Conservation (phyloP, 192 early-diverging fungal species). For the Backusella sp. region DNA sequence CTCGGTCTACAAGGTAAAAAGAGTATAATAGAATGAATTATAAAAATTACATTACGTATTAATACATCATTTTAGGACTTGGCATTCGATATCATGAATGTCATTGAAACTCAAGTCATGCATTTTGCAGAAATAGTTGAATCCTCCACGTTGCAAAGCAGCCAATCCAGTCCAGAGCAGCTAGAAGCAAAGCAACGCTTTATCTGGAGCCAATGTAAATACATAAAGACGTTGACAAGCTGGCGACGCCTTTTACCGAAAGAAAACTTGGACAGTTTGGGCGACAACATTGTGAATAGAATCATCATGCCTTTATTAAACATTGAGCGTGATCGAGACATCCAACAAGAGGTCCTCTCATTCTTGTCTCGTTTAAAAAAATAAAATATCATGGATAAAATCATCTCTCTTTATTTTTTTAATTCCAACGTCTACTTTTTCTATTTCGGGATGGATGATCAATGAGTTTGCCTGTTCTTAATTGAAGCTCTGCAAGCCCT, state of each 20-base stretch:
- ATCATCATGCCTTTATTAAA: slow-evolving; percentile 19
- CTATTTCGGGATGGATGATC: slow-evolving; percentile 22
- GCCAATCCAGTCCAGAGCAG: neutral
- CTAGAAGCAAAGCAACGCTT: slow-evolving; percentile 24
- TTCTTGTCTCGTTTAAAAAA: slow-evolving; percentile 11
- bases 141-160: neutral
- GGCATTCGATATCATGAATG: slow-evolving; percentile 1
- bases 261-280: neutral
- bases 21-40: neutral
- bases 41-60: neutral
- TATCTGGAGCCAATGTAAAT: slow-evolving; percentile 31
- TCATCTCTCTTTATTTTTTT: neutral
- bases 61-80: slow-evolving; percentile 11
- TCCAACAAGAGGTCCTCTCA: slow-evolving; percentile 7
- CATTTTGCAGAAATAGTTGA: slow-evolving; percentile 26
- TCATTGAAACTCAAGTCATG: slow-evolving; percentile 15
- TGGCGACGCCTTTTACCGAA: slow-evolving; percentile 23
- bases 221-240: slow-evolving; percentile 8
- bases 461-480: slow-evolving; percentile 10
- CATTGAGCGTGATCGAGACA: neutral
- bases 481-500: slow-evolving; percentile 15
- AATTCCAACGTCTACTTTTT: slow-evolving; percentile 15
- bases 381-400: slow-evolving; percentile 17
- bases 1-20: slow-evolving; percentile 28
- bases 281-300: slow-evolving; percentile 11